These are phyloP conservation scores for Amanita pseudoporphyria DNA, from an alignment of 768 basidiomycete species.

Conservation along the genomic window DNA sequence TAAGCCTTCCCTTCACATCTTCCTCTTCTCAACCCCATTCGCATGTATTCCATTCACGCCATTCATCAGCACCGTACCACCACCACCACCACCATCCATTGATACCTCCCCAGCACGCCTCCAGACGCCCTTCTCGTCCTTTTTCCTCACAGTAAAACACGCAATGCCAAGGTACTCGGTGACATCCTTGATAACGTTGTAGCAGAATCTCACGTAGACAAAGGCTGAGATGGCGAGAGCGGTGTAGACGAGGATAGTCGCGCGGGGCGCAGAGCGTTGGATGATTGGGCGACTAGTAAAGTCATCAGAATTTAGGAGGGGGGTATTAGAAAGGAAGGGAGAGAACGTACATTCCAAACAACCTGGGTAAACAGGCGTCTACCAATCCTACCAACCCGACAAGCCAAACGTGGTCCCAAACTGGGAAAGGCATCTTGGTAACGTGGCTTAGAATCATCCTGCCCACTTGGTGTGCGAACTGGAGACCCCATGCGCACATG, in stretches of 20 bases:
- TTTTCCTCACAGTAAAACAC: slow-evolving; percentile 88
- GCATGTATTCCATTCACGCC: not conserved
- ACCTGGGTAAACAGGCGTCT: slow-evolving; percentile 70
- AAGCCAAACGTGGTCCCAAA: slow-evolving; percentile 82
- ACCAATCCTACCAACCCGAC: slow-evolving; percentile 69
- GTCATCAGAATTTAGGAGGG: not conserved
- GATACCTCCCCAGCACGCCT: not conserved
- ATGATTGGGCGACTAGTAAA: slow-evolving; percentile 52
- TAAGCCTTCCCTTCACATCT: not conserved
- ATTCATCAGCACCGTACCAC: not conserved
- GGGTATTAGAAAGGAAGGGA: too few relatives aligned
- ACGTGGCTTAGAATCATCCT: slow-evolving; percentile 91
- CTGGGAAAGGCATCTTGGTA: slow-evolving; percentile 74
- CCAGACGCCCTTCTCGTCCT: slow-evolving; percentile 64
- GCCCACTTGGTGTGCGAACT: slow-evolving; percentile 86
- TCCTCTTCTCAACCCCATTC: not conserved
- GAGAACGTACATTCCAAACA: slow-evolving; percentile 48
- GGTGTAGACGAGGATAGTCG: slow-evolving; percentile 62
- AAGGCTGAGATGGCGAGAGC: slow-evolving; percentile 61
- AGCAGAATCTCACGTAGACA: slow-evolving; percentile 70
- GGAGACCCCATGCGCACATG: slow-evolving; percentile 86
- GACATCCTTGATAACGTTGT: slow-evolving; percentile 78
- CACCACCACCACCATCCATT: not conserved
- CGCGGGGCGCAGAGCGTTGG: slow-evolving; percentile 53
- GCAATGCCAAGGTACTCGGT: slow-evolving; percentile 90